Conservation (phyloP, 306 rosid species). For the Cucumis cinereus region DNA sequence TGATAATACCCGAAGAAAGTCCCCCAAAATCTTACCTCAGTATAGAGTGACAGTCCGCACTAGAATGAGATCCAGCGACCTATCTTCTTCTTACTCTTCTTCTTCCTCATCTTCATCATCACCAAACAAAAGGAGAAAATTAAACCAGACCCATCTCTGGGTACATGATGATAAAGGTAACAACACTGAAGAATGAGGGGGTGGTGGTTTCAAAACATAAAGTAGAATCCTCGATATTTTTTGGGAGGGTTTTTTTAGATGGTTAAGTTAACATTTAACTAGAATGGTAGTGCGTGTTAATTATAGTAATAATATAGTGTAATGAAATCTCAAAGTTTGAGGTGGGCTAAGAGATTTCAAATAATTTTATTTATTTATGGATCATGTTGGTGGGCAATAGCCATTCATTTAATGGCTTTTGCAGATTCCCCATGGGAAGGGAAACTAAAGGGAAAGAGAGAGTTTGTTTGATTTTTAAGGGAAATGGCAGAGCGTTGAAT, state of each 20-base stretch:
- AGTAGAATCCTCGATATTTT: conserved; percentile 43
- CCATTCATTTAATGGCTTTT: conserved; percentile 63
- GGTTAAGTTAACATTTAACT: conserved; percentile 27
- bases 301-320: conserved; percentile 16
- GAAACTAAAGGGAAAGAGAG: conserved; percentile 12
- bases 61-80: conserved; percentile 39
- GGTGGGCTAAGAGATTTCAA: conserved; percentile 40
- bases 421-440: conserved; percentile 67
- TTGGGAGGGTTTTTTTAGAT: conserved; percentile 32
- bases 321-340: conserved; percentile 22
- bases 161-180: conserved; percentile 70
- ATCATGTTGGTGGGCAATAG: conserved; percentile 32
- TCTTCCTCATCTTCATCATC: conserved; percentile 33
- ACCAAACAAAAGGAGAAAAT: conserved; percentile 66
- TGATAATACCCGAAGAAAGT: conserved; percentile 28
- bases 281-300: conserved; percentile 39
- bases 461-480: conserved; percentile 22
- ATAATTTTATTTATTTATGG: conserved; percentile 12
- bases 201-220: neutral
- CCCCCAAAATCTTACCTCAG: conserved; percentile 48
- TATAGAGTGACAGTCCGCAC: conserved; percentile 44
- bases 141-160: conserved; percentile 51
- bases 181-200: conserved; percentile 26
- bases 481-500: conserved; percentile 15
- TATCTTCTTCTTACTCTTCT: conserved; percentile 31